Percentiles rank a stretch among this genome's conserved stretches.
These are phyloP conservation scores for Saccharomycopsis babjevae DNA, from an alignment of 805 yeast species.

Conservation along the genomic window DNA sequence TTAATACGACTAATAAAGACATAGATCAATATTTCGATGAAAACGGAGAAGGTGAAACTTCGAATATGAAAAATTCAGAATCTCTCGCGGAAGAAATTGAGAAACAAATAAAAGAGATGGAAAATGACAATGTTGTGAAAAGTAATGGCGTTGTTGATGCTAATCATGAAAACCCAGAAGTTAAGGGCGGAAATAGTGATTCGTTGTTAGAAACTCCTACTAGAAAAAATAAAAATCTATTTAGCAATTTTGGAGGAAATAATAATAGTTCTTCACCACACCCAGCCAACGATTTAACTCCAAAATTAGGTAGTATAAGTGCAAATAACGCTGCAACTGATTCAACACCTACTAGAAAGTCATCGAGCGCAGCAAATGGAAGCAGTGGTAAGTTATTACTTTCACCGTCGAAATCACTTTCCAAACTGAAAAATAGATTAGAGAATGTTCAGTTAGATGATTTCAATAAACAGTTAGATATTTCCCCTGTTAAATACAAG, in stretches of 20 bases:
- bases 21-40: background rate
- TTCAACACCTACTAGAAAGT: background rate
- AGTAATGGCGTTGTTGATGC: background rate
- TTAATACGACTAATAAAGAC: background rate
- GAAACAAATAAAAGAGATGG: conserved; percentile 6
- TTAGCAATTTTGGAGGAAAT: background rate
- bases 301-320: background rate
- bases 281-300: background rate
- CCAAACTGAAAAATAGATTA: conserved; percentile 4
- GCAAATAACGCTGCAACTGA: background rate
- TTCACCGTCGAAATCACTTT: conserved; percentile 13
- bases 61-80: background rate
- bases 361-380: background rate
- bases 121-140: background rate
- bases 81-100: conserved; percentile 6
- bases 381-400: conserved; percentile 4
- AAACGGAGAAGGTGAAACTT: background rate
- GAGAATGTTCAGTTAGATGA: conserved; percentile 4
- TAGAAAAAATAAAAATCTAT: background rate
- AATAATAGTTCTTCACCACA: background rate
- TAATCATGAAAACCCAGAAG: background rate
- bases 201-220: background rate
- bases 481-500: background rate
- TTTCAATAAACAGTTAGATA: background rate
- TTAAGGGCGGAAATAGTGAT: background rate